Evolutionary conservation across 1,139 yeast species (phyloP).

Genomic region (Yamadazyma blattariae): DNA sequence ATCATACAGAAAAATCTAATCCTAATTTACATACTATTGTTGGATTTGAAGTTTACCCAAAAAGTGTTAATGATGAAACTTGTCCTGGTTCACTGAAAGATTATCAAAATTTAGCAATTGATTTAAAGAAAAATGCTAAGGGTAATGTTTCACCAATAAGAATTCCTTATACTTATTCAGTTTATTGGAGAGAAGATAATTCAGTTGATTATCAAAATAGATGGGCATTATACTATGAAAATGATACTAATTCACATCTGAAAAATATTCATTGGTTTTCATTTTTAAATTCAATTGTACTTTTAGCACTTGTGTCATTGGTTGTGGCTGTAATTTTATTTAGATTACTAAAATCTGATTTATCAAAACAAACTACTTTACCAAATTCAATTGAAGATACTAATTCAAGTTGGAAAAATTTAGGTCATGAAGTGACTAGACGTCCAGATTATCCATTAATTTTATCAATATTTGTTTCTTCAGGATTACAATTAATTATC

Average conservation of each 20-base stretch:
- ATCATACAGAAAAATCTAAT: slow-evolving; percentile 48
- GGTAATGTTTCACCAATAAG: slow-evolving; percentile 22
- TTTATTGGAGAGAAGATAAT: slow-evolving; percentile 84
- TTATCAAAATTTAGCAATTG: slow-evolving; percentile 52
- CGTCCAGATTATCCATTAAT: slow-evolving; percentile 46
- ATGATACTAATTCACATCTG: slow-evolving; percentile 44
- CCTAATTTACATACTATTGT: slow-evolving; percentile 60
- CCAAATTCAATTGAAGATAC: slow-evolving; percentile 12
- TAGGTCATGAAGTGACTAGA: slow-evolving; percentile 53
- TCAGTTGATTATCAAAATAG: slow-evolving; percentile 65
- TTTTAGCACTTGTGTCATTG: slow-evolving; percentile 56
- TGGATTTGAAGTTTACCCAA: slow-evolving; percentile 89
- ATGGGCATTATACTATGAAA: slow-evolving; percentile 71
- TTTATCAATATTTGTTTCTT: slow-evolving; percentile 59
- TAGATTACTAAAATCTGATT: slow-evolving; percentile 45
- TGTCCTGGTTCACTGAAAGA: slow-evolving; percentile 70
- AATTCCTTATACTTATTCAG: slow-evolving; percentile 81
- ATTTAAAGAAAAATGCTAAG: slow-evolving; percentile 16
- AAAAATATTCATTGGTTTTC: slow-evolving; percentile 69
- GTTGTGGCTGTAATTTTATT: slow-evolving; percentile 63
- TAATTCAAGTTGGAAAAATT: slow-evolving; percentile 45
- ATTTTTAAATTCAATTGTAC: slow-evolving; percentile 59
- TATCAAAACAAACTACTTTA: slow-evolving; percentile 16
- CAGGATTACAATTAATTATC: slow-evolving; percentile 71
- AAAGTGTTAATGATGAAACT: slow-evolving; percentile 62